Base-by-base conservation (phyloP, 140 eudicot genomes). In the Eryngium alpinum region DNA sequence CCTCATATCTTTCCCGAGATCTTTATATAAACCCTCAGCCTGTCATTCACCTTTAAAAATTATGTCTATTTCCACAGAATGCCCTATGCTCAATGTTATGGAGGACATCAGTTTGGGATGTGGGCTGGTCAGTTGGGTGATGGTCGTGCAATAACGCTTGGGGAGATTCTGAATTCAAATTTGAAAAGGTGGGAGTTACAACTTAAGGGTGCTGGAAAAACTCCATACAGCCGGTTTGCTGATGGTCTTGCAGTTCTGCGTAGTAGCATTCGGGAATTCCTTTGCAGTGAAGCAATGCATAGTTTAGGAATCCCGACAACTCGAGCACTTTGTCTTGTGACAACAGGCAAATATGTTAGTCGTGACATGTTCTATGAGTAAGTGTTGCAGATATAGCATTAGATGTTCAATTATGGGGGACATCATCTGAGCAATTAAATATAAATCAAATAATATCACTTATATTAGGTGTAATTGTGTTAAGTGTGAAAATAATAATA, bases 41-140 rank as follows among this genome's bases (percentile, higher is more conserved):
- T 69, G 70, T 22, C 28, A 46, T 83, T 74, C 50, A 49, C 17
- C 46, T 63, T 56, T 65, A 49, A 15, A 44, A 15, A 67, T 34
- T 1, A 57, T 75, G 53, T n/a, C 75, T 33, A 77, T 32, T 62
- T 74, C 49, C 78, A 32, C 86, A 95, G 99, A 49, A 70, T 88
- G 75, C 81, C 97, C 50, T 95, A 95, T 83, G 97, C 99, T 86
- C 99, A 95, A 84, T 92, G 97, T 81, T 95, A 95, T 44, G 99
- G 99, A 80, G 99, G 99, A 24, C 99, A 95, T 87, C 99, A 95
- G 71, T 95, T 95, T 82, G 99, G 99, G 65, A 87, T 63, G 88
- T 95, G 98, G 98, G 99, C 99, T 14, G 99, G 99, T 60, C 99
- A 95, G 82, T 85, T 95, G 83, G 99, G 99, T 57, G 99, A 95